A percentile compares a stretch with the other conserved stretches of the same genome.
phyloP scores from a whole-genome alignment of 305 asterid species.

The Rubia peregrina region DNA sequence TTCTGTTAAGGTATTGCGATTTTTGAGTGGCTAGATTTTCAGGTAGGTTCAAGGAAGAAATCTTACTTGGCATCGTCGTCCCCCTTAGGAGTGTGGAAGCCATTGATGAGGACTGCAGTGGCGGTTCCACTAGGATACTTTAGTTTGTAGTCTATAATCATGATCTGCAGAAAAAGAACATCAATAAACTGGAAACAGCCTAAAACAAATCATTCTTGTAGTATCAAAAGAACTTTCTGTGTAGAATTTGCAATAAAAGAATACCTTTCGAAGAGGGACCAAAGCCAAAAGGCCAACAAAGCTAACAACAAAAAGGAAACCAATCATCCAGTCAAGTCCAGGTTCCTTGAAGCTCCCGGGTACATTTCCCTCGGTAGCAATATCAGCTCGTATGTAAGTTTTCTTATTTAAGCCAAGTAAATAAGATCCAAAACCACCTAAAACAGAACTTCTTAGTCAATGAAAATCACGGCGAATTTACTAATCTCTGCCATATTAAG shows the following conservation, averaged over 20 bases:
- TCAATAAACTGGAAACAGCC: background rate
- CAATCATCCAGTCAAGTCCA: constrained; percentile 78
- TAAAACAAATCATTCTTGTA: background rate
- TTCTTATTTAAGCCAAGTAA: constrained; percentile 66
- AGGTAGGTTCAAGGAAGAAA: background rate
- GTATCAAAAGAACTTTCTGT: background rate
- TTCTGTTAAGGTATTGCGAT: background rate
- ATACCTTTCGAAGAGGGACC: constrained; percentile 88
- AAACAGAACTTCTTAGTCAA: constrained; percentile 1
- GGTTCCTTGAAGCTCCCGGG: constrained; percentile 67
- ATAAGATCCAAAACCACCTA: constrained; percentile 91
- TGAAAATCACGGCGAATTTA: background rate
- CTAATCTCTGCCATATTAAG: background rate
- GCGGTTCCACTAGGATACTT: constrained; percentile 93
- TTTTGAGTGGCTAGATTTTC: background rate
- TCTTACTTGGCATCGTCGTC: constrained; percentile 62
- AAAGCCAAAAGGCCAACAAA: constrained; percentile 81
- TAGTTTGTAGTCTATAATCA: constrained; percentile 73
- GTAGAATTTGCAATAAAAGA: background rate
- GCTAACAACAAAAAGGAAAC: constrained; percentile 70
- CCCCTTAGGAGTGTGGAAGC: constrained; percentile 75
- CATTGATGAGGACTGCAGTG: constrained; percentile 84
- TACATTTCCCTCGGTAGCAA: constrained; percentile 56
- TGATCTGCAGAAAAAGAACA: constrained; percentile 36
- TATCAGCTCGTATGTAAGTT: constrained; percentile 60